These are phyloP conservation scores for Esteya vermicola DNA, from an alignment of 2,329 filamentous ascomycete genomes.

Conservation along the genomic window DNA sequence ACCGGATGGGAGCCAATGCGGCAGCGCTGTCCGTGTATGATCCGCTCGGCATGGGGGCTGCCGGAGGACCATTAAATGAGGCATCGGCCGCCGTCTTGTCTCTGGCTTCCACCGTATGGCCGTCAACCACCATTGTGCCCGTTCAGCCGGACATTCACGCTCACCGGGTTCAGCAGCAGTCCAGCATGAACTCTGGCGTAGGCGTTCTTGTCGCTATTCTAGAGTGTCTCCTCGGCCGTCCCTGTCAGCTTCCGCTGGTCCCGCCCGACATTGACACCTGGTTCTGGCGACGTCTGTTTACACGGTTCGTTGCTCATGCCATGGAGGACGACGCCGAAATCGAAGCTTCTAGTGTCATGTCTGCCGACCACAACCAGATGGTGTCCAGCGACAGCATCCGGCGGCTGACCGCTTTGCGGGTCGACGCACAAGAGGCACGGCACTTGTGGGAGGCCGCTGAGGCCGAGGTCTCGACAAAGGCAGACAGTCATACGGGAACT, in stretches of 20 bases:
- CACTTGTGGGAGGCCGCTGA: background rate
- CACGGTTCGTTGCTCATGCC: background rate
- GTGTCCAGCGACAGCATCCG: background rate
- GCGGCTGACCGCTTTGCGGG: background rate
- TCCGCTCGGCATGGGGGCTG: background rate
- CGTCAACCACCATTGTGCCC: background rate
- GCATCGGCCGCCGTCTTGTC: background rate
- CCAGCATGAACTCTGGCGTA: background rate
- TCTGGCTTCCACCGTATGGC: background rate
- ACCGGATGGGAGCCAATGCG: too few species aligned
- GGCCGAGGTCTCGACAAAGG: too few species aligned
- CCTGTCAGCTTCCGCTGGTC: background rate
- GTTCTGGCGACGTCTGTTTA: background rate
- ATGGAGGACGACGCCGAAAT: background rate
- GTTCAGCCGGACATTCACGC: background rate
- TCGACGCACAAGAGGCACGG: background rate
- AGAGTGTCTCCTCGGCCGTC: background rate
- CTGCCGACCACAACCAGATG: background rate
- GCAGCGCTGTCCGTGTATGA: background rate
- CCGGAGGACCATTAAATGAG: background rate
- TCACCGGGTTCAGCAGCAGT: background rate
- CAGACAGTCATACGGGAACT: too few species aligned
- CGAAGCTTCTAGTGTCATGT: background rate
- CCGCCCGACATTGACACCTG: background rate
- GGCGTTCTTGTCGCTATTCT: background rate